Evolutionary conservation across 306 rosid species (phyloP), one percentile per base, ranked within the genome.

Genomic region (Dicorynia guianensis): DNA sequence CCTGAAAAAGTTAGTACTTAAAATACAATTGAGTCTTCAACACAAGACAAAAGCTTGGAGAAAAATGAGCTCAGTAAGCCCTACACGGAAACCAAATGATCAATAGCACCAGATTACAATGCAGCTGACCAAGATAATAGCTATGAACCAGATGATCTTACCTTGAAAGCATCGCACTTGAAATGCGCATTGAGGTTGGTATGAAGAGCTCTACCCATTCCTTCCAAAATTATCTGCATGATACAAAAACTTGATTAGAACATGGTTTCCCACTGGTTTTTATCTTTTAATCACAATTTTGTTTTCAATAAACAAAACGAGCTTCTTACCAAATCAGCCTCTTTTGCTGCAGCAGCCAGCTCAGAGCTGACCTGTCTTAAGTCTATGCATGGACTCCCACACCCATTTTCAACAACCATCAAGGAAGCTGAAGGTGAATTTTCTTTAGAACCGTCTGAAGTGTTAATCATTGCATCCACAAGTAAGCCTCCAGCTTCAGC

Each of bases 301-400:
- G 50, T 71, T 15, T 48, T 46, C 34, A 54, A 40, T 58, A 60
- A 72, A 64, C 20, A 70, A 72, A 73, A 84, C 13, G 49, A 62
- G 69, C 4, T 39, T 56, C 87, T 46, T 80, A 91, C 97, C 93
- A 91, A 68, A 72, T 91, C 97, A 0, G 93, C 93, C 57, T 82
- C 88, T 80, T 91, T 89, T 20, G 93, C 92, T 11, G 89, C 93
- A 34, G 85, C 92, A 50, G 97, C 90, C 63, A 91, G 85, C 77
- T 91, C 93, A 39, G 97, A 91, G 93, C 97, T 91, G 87, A 91
- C 97, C 82, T 91, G 97, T 83, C 97, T 84, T 43, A 91, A 79
- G 87, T 91, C 97, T 39, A 91, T 89, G 79, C 97, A 89, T 67
- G 97, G 97, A 80, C 97, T 82, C 47, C 97, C 97, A 61, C 97